Base-by-base conservation (phyloP, 768 basidiomycete species). In the Lactarius vividus region DNA sequence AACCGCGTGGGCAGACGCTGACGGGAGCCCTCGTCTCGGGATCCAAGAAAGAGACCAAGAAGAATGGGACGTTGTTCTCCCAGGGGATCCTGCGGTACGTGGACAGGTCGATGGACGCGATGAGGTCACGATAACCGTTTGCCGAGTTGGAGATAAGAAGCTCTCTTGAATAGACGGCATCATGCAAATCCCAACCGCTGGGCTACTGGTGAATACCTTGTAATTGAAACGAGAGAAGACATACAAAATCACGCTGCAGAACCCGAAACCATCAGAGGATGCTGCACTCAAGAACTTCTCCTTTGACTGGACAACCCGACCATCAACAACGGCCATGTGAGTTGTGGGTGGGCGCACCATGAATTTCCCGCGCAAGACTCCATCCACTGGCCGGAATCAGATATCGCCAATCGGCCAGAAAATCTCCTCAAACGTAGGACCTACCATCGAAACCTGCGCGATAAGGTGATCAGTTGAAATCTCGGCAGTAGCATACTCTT, bases 171-270 rank as follows among this genome's bases (percentile, higher is more conserved):
- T 98, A 98, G 4, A 91, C 85, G 0, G 82, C 69, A 74, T 98
- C 97, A 70, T 98, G 94, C 18, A 98, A 87, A 75, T 96, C 92
- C 96, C 93, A 94, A 57, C 91, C 92, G 67, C 89, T 94, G 69
- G 59, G 61, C 65, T 52, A 37, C 40, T 28, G 29, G 46, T 54
- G 46, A 58, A 65, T 42, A 54, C 62, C 53, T 9, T n/a, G 70
- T 46, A 39, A 57, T 33, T 16, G 18, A 55, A 10, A 44, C 54
- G 16, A 44, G 31, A 62, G 57, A 42, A 2, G 4, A 79, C 88
- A 71, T 66, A 91, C 92, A 96, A 98, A 63, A 96, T 86, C 57
- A 96, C 91, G 71, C 90, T 92, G 78, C 93, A 96, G 78, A 96
- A 97, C 6, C 94, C 93, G 74, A 97, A 96, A 0, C 94, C 94